Percentiles rank a stretch among this genome's conserved stretches.
Conservation (phyloP, 2,329 filamentous ascomycete genomes). For the Madurella fahalii region DNA sequence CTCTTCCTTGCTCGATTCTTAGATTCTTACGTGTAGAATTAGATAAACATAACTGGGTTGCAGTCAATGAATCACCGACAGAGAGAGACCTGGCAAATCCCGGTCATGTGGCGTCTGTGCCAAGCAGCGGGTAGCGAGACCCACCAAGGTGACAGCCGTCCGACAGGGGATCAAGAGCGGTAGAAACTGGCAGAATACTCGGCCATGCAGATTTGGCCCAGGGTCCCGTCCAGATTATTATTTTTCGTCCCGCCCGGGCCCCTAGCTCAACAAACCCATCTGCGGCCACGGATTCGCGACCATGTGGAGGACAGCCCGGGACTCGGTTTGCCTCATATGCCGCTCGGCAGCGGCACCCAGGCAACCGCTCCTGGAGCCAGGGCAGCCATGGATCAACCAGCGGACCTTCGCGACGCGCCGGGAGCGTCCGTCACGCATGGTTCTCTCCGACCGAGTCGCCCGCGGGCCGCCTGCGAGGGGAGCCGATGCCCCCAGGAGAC, state of each 20-base stretch:
- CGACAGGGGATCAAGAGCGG: neutral
- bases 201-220: neutral
- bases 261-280: neutral
- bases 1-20: too few relatives aligned
- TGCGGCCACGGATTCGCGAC: constrained; percentile 3
- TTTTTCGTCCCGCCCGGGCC: constrained; percentile 1
- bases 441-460: constrained; percentile 52
- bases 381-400: constrained; percentile 33
- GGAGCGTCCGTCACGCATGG: constrained; percentile 51
- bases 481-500: constrained; percentile 32
- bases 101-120: neutral
- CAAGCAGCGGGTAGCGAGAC: neutral
- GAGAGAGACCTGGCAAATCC: too few relatives aligned
- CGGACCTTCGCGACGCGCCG: constrained; percentile 36
- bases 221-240: constrained; percentile 1
- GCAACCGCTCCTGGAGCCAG: constrained; percentile 12
- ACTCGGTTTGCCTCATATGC: constrained; percentile 27
- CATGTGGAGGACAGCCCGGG: constrained; percentile 27
- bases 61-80: too few relatives aligned
- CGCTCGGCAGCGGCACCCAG: constrained; percentile 21
- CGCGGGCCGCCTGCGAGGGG: constrained; percentile 34
- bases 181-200: constrained; percentile 10
- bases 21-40: too few relatives aligned
- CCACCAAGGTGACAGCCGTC: neutral
- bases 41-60: too few relatives aligned